Evolutionary conservation across 163 green algal genomes (phyloP).

Genomic region (Volvox carteri): DNA sequence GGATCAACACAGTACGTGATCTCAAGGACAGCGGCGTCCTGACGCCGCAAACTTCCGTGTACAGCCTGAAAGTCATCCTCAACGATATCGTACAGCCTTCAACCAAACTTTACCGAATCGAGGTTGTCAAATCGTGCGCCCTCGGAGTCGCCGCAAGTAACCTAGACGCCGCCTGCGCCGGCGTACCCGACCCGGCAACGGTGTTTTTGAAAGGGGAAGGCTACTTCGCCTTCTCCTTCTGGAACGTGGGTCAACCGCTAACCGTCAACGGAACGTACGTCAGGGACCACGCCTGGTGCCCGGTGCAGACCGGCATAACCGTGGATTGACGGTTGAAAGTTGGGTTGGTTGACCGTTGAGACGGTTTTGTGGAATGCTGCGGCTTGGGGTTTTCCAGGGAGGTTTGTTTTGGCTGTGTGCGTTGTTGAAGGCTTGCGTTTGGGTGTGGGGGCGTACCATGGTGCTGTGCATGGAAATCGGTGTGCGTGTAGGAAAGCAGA

Average conservation of each 20-base stretch:
- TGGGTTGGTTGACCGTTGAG: no score
- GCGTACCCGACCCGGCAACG: neutral
- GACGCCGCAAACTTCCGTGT: neutral
- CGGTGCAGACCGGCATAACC: constrained; percentile 13
- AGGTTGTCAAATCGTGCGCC: constrained; percentile 21
- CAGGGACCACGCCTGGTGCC: constrained; percentile 38
- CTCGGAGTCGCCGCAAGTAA: no score
- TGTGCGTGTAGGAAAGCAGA: no score
- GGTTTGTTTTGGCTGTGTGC: no score
- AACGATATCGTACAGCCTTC: constrained; percentile 2
- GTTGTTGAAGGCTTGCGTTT: no score
- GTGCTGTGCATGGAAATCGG: no score
- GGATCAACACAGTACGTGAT: neutral
- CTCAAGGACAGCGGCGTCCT: constrained; percentile 35
- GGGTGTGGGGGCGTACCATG: no score
- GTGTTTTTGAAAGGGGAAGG: constrained; percentile 14
- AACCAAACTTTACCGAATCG: neutral
- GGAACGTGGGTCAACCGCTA: constrained; percentile 7
- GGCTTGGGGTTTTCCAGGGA: no score
- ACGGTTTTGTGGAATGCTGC: no score
- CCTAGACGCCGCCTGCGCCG: neutral
- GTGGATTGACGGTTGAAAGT: neutral
- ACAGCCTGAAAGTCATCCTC: constrained; percentile 31
- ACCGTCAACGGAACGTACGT: neutral
- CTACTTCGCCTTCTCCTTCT: constrained; percentile 8